A percentile compares a stretch with the other conserved stretches of the same genome.
These are phyloP conservation scores for Blakeslea trispora DNA, from an alignment of 371 early-diverging fungal species.

Conservation along the genomic window DNA sequence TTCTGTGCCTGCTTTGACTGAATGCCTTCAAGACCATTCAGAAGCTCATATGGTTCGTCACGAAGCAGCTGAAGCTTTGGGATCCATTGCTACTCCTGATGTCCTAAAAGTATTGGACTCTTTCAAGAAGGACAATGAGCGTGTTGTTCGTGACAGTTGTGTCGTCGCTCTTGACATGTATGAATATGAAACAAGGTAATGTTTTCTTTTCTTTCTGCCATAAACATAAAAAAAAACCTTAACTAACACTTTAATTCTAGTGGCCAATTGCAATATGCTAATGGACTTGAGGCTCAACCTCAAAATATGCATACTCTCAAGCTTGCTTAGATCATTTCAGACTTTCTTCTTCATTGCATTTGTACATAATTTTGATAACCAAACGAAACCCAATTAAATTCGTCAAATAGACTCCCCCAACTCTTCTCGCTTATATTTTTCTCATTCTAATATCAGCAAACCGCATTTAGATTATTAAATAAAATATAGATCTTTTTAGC, in stretches of 20 bases:
- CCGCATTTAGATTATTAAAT: not conserved
- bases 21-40: conserved; percentile 68
- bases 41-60: conserved; percentile 99
- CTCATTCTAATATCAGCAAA: not conserved
- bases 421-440: not conserved
- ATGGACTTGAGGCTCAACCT: conserved; percentile 24
- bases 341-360: not conserved
- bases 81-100: conserved; percentile 97
- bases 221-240: not conserved
- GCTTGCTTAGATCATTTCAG: conserved; percentile 18
- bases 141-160: conserved; percentile 96
- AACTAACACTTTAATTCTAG: conserved; percentile 7
- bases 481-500: not conserved
- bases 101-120: conserved; percentile 73
- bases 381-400: not conserved
- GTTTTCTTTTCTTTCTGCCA: too few relatives aligned
- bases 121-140: conserved; percentile 77
- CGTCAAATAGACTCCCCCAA: not conserved
- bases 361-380: not conserved
- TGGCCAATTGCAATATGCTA: conserved; percentile 27
- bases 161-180: conserved; percentile 98
- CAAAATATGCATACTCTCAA: conserved; percentile 48
- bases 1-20: conserved; percentile 83
- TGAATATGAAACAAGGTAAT: conserved; percentile 79
- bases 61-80: conserved; percentile 99